phyloP scores from a whole-genome alignment of 2,329 filamentous ascomycete genomes.

The Phialemonium atrogriseum region DNA sequence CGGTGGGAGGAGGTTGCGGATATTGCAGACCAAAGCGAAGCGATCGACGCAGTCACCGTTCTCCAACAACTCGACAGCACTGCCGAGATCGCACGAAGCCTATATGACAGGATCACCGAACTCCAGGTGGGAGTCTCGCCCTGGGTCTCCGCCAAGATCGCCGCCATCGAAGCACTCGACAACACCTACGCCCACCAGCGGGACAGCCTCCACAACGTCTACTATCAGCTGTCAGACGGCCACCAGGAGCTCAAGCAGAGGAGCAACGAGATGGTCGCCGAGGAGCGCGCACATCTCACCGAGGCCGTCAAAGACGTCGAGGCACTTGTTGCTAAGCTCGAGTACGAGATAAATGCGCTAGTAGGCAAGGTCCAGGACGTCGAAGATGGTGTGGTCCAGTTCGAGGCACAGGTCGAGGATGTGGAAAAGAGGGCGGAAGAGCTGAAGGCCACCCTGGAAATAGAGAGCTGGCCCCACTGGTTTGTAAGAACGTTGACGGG shows the following conservation, averaged over 20 bases:
- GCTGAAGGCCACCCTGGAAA: constrained; percentile 54
- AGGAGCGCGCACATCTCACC: constrained; percentile 59
- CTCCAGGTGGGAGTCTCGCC: constrained; percentile 46
- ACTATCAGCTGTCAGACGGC: constrained; percentile 61
- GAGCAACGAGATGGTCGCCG: constrained; percentile 59
- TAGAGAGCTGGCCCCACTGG: constrained; percentile 58
- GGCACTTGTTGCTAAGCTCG: constrained; percentile 71
- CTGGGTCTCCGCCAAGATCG: constrained; percentile 54
- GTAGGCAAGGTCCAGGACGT: constrained; percentile 76
- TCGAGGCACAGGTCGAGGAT: constrained; percentile 68
- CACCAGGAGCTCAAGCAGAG: constrained; percentile 60
- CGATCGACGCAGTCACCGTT: constrained; percentile 7
- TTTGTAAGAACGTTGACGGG: constrained; percentile 52
- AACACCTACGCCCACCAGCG: constrained; percentile 53
- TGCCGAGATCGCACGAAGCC: constrained; percentile 45
- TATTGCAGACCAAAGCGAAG: constrained; percentile 22
- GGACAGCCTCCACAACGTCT: constrained; percentile 57
- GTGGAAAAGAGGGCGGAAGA: constrained; percentile 58
- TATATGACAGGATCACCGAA: constrained; percentile 43
- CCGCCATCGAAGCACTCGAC: constrained; percentile 50
- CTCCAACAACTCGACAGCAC: constrained; percentile 26
- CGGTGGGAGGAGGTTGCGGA: constrained; percentile 52
- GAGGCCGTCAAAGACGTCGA: constrained; percentile 75
- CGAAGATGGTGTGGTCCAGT: constrained; percentile 71
- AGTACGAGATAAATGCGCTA: constrained; percentile 84